These are phyloP conservation scores for Nemania sp. DNA, from an alignment of 2,329 filamentous ascomycete genomes.

Conservation along the genomic window DNA sequence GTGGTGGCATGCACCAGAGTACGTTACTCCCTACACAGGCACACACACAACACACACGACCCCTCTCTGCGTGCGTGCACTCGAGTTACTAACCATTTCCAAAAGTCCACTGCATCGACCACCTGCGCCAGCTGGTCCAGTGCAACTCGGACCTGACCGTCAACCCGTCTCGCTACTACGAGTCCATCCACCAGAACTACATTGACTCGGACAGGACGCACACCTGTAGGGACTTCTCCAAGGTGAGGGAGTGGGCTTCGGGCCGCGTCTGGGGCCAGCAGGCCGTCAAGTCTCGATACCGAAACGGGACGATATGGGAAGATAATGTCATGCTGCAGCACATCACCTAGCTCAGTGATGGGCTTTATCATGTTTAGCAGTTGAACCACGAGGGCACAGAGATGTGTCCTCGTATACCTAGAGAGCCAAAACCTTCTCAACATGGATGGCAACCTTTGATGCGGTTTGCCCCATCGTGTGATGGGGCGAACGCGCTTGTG, in stretches of 20 bases:
- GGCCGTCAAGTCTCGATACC: neutral
- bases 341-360: neutral
- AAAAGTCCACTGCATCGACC: slow-evolving; percentile 9
- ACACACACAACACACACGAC: neutral
- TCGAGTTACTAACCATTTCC: neutral
- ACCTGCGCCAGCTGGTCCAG: slow-evolving; percentile 4
- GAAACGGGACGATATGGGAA: neutral
- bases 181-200: slow-evolving; percentile 4
- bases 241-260: slow-evolving; percentile 7
- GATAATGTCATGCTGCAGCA: neutral
- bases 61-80: neutral
- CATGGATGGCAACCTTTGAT: too few relatives aligned
- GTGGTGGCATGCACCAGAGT: slow-evolving; percentile 1
- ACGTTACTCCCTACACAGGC: neutral
- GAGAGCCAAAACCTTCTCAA: too few relatives aligned
- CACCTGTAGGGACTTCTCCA: slow-evolving; percentile 7
- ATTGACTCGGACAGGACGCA: slow-evolving; percentile 3
- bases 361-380: neutral
- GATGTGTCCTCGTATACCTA: neutral
- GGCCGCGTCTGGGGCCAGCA: neutral
- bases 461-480: too few relatives aligned
- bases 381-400: neutral
- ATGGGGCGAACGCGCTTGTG: too few relatives aligned
- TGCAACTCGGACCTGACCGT: slow-evolving; percentile 5
- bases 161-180: neutral